Base-by-base conservation (phyloP, 495 filamentous ascomycete species). In the Aspergillus kassunensis region DNA sequence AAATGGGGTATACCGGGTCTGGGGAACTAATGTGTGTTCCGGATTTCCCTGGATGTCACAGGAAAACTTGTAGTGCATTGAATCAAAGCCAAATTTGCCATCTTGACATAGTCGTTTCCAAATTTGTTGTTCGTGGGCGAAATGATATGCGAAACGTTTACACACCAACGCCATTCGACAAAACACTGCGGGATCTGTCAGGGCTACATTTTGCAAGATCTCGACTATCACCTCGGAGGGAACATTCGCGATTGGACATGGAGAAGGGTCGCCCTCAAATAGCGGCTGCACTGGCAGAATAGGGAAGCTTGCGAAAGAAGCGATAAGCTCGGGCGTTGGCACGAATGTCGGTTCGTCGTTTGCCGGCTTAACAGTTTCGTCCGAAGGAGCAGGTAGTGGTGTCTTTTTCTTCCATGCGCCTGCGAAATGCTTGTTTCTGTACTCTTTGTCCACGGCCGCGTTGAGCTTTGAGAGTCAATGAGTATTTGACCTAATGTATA, bases 401-500 rank as follows among this genome's bases (percentile, higher is more conserved):
- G 75, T 11, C 12, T 33, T 59, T 68, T 79, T 84, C 52, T 80
- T 75, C 60, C 74, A 73, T 52, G 76, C 78, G 19, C 76, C 67
- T 10, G 84, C 78, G 61, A 91, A 98, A 72, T 97, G 85, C 71
- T 98, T 97, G 56, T 87, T 83, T 55, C 86, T 87, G 71, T 96
- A 98, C 34, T 80, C 77, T 56, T 89, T 81, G 68, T 97, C 90
- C 29, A 97, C 92, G 21, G 70, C 69, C 19, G 87, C 75, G 63
- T 97, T 93, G 65, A 97, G 80, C 85, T 92, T 51, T 25, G 51
- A 30, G 16, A 36, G 6, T 27, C 36, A 40, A 49, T 23, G 44
- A 16, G 45, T 42, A 11, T 24, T 20, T 1, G 13, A 12, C 42
- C 24, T 9, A 27, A 33, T 33, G 30, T 6, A 3, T 33, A 33